Base-by-base conservation (phyloP, 306 rosid species). In the Cucurbita ficifolia region DNA sequence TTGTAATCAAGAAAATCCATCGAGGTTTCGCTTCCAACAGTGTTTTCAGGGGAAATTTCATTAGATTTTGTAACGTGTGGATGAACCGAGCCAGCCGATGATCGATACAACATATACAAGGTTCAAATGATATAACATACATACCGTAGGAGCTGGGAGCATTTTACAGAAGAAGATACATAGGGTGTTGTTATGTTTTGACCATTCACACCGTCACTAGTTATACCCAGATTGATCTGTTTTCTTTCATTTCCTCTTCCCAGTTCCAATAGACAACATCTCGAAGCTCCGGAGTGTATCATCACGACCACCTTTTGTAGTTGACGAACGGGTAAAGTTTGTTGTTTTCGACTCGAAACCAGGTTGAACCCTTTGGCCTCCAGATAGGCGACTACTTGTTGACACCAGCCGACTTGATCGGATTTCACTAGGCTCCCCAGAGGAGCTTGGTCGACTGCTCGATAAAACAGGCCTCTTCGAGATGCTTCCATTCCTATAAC, bases 261-360 rank as follows among this genome's bases (percentile, higher is more conserved):
- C 97, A 13, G 92, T 80, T 77, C 97, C 96, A 14, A 95, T 88
- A 18, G 99, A 89, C 74, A 95, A 87, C 80, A 89, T 85, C 78
- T 95, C 99, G 58, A 95, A 89, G 86, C 96, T 95, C 82, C 96
- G 58, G 38, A 91, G 88, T 7, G 96, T 46, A 75, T 95, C 99
- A 72, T 89, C 92, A 29, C 96, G 96, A 8, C 90, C 87, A 5
- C 89, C 90, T 78, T 87, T 81, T 8, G 90, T 42, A 42, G 84
- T 86, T 2, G 96, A 54, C 42, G 81, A 33, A 1, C 96, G 97
- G 61, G 79, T 52, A 63, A 88, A 86, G 21, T 87, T 79, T 6
- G 83, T 8, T 19, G 96, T 63, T 82, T 94, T 94, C 43, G 97
- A 81, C 77, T 94, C 99, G 0, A 82, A 83, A 68, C 94, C 92